A percentile compares a stretch with the other conserved stretches of the same genome.
Evolutionary conservation across 2,329 filamentous ascomycete genomes (phyloP).

Genomic region (Raffaelea ambrosiae): DNA sequence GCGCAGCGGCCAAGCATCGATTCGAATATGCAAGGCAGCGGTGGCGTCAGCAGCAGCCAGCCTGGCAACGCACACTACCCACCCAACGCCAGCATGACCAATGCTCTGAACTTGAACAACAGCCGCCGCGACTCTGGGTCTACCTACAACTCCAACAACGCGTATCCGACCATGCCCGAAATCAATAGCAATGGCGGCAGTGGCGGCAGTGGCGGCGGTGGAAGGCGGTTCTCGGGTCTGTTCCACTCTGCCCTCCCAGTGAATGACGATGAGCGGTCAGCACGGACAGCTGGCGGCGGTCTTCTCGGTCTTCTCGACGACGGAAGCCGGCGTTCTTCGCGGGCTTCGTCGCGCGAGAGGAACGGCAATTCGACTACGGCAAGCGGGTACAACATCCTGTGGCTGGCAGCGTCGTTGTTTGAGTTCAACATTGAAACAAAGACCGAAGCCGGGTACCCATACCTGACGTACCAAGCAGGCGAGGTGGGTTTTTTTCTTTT

Average conservation of each 20-base stretch:
- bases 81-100: conserved; percentile 20
- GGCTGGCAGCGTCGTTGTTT: conserved; percentile 87
- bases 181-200: conserved; percentile 16
- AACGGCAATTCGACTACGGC: not conserved
- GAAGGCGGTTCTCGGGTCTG: conserved; percentile 58
- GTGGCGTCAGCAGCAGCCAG: conserved; percentile 45
- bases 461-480: conserved; percentile 88
- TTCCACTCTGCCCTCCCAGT: conserved; percentile 85
- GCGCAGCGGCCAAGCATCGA: conserved; percentile 15
- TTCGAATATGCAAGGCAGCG: conserved; percentile 15
- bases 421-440: conserved; percentile 96
- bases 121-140: conserved; percentile 45
- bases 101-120: conserved; percentile 9
- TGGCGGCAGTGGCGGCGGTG: not conserved
- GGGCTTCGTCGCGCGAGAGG: conserved; percentile 52
- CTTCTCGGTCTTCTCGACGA: conserved; percentile 14
- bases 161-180: conserved; percentile 31
- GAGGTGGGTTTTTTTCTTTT: conserved; percentile 46
- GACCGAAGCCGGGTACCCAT: conserved; percentile 89
- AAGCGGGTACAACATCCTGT: conserved; percentile 66
- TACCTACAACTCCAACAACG: conserved; percentile 41
- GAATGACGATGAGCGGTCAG: conserved; percentile 46
- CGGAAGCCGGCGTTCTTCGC: conserved; percentile 33
- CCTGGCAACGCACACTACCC: too few relatives aligned
- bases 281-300: conserved; percentile 31